Evolutionary conservation across 805 yeast genomes (phyloP).

Genomic region (Candida dajiaensis): DNA sequence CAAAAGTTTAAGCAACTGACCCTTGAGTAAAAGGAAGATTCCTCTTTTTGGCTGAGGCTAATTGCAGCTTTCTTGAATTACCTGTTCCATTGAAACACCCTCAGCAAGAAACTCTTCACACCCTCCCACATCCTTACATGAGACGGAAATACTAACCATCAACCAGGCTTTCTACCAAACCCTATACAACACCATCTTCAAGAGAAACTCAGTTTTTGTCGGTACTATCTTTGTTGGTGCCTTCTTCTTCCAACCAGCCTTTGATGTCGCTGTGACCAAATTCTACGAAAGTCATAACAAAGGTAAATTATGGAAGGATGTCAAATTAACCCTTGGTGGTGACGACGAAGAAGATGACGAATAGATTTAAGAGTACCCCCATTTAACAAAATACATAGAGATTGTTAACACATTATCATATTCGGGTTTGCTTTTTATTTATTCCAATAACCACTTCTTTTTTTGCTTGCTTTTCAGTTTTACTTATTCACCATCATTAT

Average conservation of each 20-base stretch:
- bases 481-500: background rate
- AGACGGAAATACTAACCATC: slow-evolving; percentile 1
- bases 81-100: background rate
- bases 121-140: background rate
- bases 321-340: slow-evolving; percentile 51
- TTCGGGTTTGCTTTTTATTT: background rate
- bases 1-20: no score
- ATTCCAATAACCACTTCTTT: background rate
- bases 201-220: slow-evolving; percentile 88
- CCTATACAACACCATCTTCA: slow-evolving; percentile 63
- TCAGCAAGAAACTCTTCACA: background rate
- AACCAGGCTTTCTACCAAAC: slow-evolving; percentile 37
- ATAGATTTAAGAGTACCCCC: slow-evolving; percentile 17
- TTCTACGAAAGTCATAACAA: slow-evolving; percentile 77
- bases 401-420: background rate
- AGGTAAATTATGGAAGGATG: slow-evolving; percentile 84
- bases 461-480: background rate
- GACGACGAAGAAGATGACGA: slow-evolving; percentile 55
- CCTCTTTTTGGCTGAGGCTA: no score
- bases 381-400: background rate
- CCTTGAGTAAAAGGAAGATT: no score
- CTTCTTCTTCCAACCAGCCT: slow-evolving; percentile 76
- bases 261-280: slow-evolving; percentile 58
- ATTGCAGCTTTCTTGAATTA: no score
- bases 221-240: slow-evolving; percentile 79